A percentile compares a stretch with the other conserved stretches of the same genome.
Evolutionary conservation across 1,139 yeast species (phyloP).

Genomic region (Blastobotrys aristatus): DNA sequence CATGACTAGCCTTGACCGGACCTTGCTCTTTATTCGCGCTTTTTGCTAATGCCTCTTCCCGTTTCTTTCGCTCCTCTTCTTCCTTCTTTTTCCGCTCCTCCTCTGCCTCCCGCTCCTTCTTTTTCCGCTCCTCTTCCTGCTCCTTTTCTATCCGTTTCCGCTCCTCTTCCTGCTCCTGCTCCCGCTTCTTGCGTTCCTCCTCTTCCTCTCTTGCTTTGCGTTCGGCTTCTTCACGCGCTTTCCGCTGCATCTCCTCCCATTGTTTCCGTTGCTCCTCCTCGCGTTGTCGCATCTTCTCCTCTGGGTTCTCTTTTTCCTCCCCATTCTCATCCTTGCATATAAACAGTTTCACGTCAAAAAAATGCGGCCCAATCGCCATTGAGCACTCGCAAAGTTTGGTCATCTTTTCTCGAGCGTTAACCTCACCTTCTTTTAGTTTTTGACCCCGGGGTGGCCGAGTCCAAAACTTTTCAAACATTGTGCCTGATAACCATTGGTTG

Average conservation of each 20-base stretch:
- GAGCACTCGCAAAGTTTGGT: constrained; percentile 76
- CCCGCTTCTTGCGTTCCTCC: constrained; percentile 5
- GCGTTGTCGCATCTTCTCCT: constrained; percentile 8
- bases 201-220: constrained; percentile 8
- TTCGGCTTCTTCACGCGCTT: constrained; percentile 6
- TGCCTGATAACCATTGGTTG: constrained; percentile 63
- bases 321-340: constrained; percentile 53
- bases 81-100: neutral
- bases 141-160: neutral
- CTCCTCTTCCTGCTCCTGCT: constrained; percentile 6
- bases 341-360: constrained; percentile 68
- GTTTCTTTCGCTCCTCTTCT: neutral
- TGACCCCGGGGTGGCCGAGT: constrained; percentile 50
- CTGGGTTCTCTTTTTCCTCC: constrained; percentile 17
- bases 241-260: constrained; percentile 6
- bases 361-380: constrained; percentile 76
- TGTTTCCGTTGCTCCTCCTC: constrained; percentile 4
- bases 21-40: neutral
- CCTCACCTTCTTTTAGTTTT: constrained; percentile 44
- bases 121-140: neutral
- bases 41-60: neutral
- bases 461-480: constrained; percentile 80
- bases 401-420: constrained; percentile 78
- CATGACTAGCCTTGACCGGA: constrained; percentile 9
- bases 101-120: neutral